Evolutionary conservation across 495 filamentous ascomycete species (phyloP).

Genomic region (Xylaria telfairii): DNA sequence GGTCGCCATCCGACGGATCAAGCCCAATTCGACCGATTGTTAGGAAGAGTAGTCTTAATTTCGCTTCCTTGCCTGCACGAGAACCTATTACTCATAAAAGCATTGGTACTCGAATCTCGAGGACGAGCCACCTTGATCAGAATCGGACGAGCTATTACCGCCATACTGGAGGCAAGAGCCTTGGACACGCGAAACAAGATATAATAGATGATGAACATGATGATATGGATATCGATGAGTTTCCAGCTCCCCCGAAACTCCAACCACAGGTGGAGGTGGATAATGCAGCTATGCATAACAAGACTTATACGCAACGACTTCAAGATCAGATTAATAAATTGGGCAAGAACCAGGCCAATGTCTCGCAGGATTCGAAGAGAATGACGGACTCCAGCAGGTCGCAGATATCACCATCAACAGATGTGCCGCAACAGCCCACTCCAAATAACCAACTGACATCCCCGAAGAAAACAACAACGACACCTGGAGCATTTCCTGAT

Average conservation of each 20-base stretch:
- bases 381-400: constrained; percentile 58
- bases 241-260: constrained; percentile 44
- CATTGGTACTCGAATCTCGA: constrained; percentile 71
- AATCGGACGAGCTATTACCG: constrained; percentile 68
- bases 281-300: constrained; percentile 66
- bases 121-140: constrained; percentile 81
- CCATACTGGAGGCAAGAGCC: constrained; percentile 65
- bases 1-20: constrained; percentile 55
- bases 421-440: constrained; percentile 61
- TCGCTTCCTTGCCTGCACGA: constrained; percentile 88
- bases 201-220: constrained; percentile 55
- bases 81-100: constrained; percentile 86
- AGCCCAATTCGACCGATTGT: constrained; percentile 61
- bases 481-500: constrained; percentile 63
- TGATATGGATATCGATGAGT: constrained; percentile 65
- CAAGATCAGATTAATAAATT: constrained; percentile 95
- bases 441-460: constrained; percentile 43
- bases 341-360: constrained; percentile 72
- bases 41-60: constrained; percentile 92
- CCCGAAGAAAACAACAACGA: constrained; percentile 40
- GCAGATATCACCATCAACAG: constrained; percentile 36
- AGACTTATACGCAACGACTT: constrained; percentile 87
- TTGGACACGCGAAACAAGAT: constrained; percentile 52
- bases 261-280: constrained; percentile 42
- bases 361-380: constrained; percentile 71